Percentiles rank a stretch among this genome's conserved stretches.
Evolutionary conservation across 345 rosid species (phyloP).

Genomic region (Arabis alpina): DNA sequence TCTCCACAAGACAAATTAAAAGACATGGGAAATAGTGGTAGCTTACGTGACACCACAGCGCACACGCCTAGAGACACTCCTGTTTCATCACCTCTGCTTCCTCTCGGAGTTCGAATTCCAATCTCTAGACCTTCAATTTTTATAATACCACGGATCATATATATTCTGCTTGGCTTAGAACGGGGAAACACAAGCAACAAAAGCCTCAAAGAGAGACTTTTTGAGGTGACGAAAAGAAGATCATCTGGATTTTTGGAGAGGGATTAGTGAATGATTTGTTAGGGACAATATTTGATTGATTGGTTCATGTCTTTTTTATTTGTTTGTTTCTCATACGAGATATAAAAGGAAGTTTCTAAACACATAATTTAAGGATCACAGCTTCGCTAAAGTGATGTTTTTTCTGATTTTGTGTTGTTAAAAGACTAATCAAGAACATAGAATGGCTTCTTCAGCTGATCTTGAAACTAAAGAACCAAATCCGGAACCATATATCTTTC

Average conservation of each 20-base stretch:
- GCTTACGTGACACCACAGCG: neutral
- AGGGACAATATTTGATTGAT: conserved; percentile 34
- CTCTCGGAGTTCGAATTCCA: conserved; percentile 26
- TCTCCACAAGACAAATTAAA: conserved; percentile 90
- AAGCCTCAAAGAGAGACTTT: conserved; percentile 13
- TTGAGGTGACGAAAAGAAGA: conserved; percentile 3
- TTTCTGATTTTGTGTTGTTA: neutral
- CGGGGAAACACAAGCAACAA: conserved; percentile 15
- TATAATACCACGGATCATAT: conserved; percentile 2
- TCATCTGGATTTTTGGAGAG: neutral
- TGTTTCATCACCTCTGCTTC: conserved; percentile 34
- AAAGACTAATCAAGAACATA: neutral
- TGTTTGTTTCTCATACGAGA: conserved; percentile 2
- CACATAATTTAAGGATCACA: neutral
- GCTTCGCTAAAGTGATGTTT: neutral
- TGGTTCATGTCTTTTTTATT: conserved; percentile 1
- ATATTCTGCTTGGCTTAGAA: neutral
- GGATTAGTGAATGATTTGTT: conserved; percentile 34
- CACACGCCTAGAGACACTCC: conserved; percentile 44
- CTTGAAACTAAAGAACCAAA: conserved; percentile 11
- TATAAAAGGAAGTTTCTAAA: neutral
- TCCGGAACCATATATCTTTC: neutral
- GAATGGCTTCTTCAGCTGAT: neutral
- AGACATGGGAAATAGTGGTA: conserved; percentile 67
- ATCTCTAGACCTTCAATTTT: conserved; percentile 19